Conservation (phyloP, 345 rosid species). For the Iberis pinnata region DNA sequence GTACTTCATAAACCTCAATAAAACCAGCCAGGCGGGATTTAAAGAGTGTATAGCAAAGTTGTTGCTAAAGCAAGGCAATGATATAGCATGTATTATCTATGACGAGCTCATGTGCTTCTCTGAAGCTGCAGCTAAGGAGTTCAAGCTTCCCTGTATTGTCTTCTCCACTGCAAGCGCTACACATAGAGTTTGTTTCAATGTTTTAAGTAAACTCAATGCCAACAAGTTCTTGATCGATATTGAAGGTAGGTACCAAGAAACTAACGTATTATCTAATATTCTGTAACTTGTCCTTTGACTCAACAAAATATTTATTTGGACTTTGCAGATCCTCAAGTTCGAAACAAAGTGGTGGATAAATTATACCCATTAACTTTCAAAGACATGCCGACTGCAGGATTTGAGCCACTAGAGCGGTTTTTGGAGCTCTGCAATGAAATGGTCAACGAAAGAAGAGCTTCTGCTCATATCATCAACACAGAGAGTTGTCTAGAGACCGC, state of each 20-base stretch:
- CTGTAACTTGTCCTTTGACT: neutral
- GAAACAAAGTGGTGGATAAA: constrained; percentile 9
- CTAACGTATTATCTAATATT: neutral
- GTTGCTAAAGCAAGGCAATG: constrained; percentile 12
- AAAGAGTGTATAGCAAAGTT: constrained; percentile 13
- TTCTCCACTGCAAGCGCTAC: constrained; percentile 18
- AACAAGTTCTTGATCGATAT: constrained; percentile 14
- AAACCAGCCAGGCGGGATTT: constrained; percentile 30
- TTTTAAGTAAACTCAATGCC: neutral
- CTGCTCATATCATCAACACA: constrained; percentile 21
- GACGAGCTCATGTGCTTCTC: constrained; percentile 26
- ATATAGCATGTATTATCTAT: constrained; percentile 39
- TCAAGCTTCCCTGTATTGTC: constrained; percentile 19
- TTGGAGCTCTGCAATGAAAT: neutral
- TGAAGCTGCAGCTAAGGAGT: constrained; percentile 18
- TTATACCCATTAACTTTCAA: constrained; percentile 23
- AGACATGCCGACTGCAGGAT: constrained; percentile 15
- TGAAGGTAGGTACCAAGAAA: constrained; percentile 3
- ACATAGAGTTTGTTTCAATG: neutral
- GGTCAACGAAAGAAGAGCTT: constrained; percentile 14
- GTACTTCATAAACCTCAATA: constrained; percentile 27
- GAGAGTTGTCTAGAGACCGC: constrained; percentile 21
- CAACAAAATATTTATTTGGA: no score
- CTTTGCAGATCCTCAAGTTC: constrained; percentile 8
- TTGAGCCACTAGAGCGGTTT: neutral